Base-by-base conservation (phyloP, 495 filamentous ascomycete genomes). In the Penicillium angulare region DNA sequence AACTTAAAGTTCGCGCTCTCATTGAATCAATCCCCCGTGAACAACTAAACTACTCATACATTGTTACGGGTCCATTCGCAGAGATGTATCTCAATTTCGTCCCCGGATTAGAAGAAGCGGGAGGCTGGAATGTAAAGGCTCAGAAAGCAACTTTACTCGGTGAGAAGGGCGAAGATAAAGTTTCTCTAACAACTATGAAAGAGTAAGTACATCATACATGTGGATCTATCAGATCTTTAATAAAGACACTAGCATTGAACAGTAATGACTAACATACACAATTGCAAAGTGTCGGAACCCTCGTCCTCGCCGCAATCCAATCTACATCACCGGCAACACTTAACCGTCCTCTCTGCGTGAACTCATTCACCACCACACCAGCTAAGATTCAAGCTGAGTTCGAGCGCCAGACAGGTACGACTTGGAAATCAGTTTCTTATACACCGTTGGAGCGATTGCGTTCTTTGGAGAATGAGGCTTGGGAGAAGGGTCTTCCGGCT, bases 351-450 rank as follows among this genome's bases (percentile, higher is more conserved):
- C 68, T 90, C 22, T 83, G 79, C 43, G 80, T 90, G 5, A 87
- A 88, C 53, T 87, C 85, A 1, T 90, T 88, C 56, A 83, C 82
- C 3, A 76, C 80, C 3, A 86, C 79, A 0, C 84, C 84, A 0
- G 72, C 75, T 6, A 63, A 81, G 38, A 85, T 90, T 20, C 50
- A 85, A 27, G 72, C 74, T 20, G 84, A 88, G 59, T 88, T 82
- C 56, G 80, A 88, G 64, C 78, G 71, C 44, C 86, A 87, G 64
- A 82, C 81, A 2, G 59, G 59, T 10, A 70, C 79, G 47, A 54
- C 59, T 12, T 66, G 63, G 56, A 84, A 78, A 76, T 59, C 71
- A 1, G 78, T 86, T 3, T 69, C 69, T 3, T 75, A 80, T 52
- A 82, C 76, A 0, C 54, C 81, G 0, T 67, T 84, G 8, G 70